Percentiles rank a stretch among this genome's conserved stretches.
Evolutionary conservation across 23 red algal genomes (phyloP).

Genomic region (Agarophyton chilense): DNA sequence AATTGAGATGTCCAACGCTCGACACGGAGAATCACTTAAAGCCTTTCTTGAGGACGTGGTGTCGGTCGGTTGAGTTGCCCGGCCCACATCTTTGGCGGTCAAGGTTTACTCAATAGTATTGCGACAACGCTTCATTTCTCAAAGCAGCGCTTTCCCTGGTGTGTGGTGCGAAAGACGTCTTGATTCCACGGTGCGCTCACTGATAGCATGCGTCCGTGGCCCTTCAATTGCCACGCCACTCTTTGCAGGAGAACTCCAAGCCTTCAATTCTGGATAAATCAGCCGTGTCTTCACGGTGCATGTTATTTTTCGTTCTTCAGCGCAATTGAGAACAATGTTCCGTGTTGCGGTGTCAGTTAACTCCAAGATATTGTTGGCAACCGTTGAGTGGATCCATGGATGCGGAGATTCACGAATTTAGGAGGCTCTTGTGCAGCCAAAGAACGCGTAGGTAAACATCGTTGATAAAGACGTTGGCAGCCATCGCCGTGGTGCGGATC

Average conservation of each 20-base stretch:
- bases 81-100: background rate
- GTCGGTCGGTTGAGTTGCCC: background rate
- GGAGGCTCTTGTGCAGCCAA: background rate
- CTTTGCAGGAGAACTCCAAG: no score
- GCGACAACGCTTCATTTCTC: background rate
- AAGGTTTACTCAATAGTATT: background rate
- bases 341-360: background rate
- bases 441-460: background rate
- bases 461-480: background rate
- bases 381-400: background rate
- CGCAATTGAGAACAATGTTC: background rate
- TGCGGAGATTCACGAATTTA: background rate
- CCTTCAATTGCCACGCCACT: background rate
- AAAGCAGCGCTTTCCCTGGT: background rate
- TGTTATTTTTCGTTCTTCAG: background rate
- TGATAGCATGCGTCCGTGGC: background rate
- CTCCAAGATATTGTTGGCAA: background rate
- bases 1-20: background rate
- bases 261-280: background rate
- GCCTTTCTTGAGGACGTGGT: background rate
- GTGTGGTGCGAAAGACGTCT: background rate
- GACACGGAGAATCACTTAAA: background rate
- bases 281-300: background rate
- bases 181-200: background rate
- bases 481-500: background rate